Evolutionary conservation across 2,329 filamentous ascomycete genomes (phyloP).

Genomic region (Neoarthrinium moseri): DNA sequence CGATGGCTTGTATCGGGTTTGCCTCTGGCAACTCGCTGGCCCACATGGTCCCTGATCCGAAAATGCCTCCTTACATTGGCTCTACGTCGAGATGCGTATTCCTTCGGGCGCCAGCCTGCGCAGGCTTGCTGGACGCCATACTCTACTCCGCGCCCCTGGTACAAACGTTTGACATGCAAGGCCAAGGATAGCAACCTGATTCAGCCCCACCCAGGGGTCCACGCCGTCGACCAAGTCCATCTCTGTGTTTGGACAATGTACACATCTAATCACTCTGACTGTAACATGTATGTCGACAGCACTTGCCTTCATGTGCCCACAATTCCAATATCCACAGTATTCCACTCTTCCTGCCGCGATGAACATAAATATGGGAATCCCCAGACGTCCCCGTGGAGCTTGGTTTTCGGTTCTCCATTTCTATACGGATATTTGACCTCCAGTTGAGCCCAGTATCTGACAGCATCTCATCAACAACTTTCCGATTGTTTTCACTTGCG

Average conservation of each 20-base stretch:
- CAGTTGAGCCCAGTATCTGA: no score
- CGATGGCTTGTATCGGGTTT: not conserved
- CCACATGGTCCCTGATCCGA: not conserved
- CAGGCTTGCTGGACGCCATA: no score
- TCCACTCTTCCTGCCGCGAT: not conserved
- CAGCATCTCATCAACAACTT: not conserved
- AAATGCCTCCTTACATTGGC: not conserved
- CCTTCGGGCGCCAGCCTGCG: not conserved
- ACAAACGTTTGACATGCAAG: not conserved
- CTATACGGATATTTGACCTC: no score
- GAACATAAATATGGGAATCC: conserved; percentile 10
- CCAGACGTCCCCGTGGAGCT: conserved; percentile 2
- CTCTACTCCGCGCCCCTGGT: not conserved
- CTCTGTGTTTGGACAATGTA: not conserved
- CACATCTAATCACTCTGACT: not conserved
- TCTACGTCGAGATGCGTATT: conserved; percentile 2
- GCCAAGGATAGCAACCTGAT: not conserved
- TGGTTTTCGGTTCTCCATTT: conserved; percentile 3
- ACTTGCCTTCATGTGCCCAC: conserved; percentile 1
- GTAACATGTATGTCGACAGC: not conserved
- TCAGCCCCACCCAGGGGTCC: conserved; percentile 10
- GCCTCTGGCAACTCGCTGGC: not conserved
- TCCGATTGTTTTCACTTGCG: conserved; percentile 24
- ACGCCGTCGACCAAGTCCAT: conserved; percentile 3
- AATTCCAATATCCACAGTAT: not conserved